These are phyloP conservation scores for Brassica carinata DNA, from an alignment of 345 rosid genomes.

Conservation along the genomic window DNA sequence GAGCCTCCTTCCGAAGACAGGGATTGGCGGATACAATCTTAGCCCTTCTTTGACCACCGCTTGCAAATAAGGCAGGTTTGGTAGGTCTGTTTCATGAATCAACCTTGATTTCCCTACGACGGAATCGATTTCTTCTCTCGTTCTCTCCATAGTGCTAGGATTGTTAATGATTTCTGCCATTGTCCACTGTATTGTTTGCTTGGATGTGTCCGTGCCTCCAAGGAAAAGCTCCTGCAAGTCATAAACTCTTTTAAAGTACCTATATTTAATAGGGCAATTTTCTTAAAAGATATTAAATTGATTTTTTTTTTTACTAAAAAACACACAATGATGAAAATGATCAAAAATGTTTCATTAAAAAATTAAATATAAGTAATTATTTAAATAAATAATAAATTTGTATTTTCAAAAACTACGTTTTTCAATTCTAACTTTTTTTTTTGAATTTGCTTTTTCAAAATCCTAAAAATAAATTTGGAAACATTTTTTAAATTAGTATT, in stretches of 20 bases:
- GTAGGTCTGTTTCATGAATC: not conserved
- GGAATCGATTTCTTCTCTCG: not conserved
- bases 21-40: not conserved
- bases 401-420: too few species aligned
- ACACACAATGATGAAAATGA: too few species aligned
- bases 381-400: too few species aligned
- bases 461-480: too few species aligned
- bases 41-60: not conserved
- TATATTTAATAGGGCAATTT: too few species aligned
- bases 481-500: too few species aligned
- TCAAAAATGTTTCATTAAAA: too few species aligned
- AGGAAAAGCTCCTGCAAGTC: not conserved
- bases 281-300: too few species aligned
- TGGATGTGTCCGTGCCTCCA: not conserved
- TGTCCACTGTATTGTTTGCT: not conserved
- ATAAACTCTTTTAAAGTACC: not conserved
- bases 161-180: not conserved
- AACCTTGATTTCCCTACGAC: not conserved
- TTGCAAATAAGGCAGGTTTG: not conserved
- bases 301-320: too few species aligned
- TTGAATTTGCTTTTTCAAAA: too few species aligned
- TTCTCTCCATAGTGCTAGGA: not conserved
- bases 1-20: not conserved
- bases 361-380: too few species aligned
- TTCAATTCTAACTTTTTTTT: too few species aligned